These are phyloP conservation scores for Penicillium sp. DNA, from an alignment of 2,329 filamentous ascomycete species.

Conservation along the genomic window DNA sequence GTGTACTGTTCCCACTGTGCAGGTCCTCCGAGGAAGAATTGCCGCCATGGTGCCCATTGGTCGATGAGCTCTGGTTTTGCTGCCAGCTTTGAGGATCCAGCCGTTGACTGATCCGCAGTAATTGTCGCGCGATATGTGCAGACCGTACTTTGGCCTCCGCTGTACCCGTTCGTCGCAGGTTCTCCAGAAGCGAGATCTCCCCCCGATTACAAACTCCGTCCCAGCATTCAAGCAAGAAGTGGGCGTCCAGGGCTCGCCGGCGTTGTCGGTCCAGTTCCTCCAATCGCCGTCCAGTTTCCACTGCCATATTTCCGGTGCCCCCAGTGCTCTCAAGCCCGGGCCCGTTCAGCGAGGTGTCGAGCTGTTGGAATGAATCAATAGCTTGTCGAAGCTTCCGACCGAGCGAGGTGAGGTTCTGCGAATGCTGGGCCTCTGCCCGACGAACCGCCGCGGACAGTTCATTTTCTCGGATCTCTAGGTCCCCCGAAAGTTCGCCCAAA, in stretches of 20 bases:
- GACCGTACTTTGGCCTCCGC: constrained; percentile 92
- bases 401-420: constrained; percentile 83
- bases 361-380: constrained; percentile 84
- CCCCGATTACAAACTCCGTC: constrained; percentile 89
- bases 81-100: constrained; percentile 77
- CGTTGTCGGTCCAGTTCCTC: constrained; percentile 94
- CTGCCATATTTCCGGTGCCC: constrained; percentile 79
- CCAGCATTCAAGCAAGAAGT: constrained; percentile 96
- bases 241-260: constrained; percentile 85
- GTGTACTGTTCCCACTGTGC: constrained; percentile 44
- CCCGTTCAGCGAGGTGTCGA: constrained; percentile 79
- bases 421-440: constrained; percentile 87
- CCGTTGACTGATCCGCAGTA: constrained; percentile 90
- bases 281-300: constrained; percentile 89
- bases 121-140: constrained; percentile 87
- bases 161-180: constrained; percentile 78
- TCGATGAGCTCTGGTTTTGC: constrained; percentile 39
- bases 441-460: constrained; percentile 87
- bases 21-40: constrained; percentile 39
- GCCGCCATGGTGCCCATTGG: constrained; percentile 44
- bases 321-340: constrained; percentile 41
- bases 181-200: constrained; percentile 81
- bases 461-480: constrained; percentile 86
- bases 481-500: constrained; percentile 62
- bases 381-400: constrained; percentile 88